Conservation (phyloP, 306 rosid genomes). For the Herpetospermum pedunculosum region DNA sequence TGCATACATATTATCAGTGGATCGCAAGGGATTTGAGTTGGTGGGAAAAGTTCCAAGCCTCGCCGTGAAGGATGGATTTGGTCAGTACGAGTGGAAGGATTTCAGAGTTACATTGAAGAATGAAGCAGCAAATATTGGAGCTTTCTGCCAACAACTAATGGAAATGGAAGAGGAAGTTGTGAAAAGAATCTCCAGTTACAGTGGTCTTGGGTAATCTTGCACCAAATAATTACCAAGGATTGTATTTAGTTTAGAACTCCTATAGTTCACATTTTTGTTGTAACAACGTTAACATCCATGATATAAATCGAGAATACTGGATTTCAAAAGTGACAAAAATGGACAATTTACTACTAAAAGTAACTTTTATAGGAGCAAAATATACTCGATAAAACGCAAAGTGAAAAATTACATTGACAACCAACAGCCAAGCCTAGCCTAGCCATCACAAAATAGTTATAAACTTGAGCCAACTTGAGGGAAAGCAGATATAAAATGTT, state of each 20-base stretch:
- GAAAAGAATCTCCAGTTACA: constrained; percentile 44
- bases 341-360: background rate
- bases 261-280: background rate
- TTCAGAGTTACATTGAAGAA: constrained; percentile 39
- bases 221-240: background rate
- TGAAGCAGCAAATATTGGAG: constrained; percentile 15
- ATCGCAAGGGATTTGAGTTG: constrained; percentile 70
- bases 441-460: background rate
- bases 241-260: background rate
- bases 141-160: constrained; percentile 58
- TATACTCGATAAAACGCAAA: background rate
- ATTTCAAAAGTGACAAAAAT: too few relatives aligned
- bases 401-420: background rate
- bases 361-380: background rate
- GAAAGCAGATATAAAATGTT: background rate
- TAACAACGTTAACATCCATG: background rate
- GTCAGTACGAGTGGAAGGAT: constrained; percentile 57
- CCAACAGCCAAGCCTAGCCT: too few relatives aligned
- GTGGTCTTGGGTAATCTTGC: constrained; percentile 31
- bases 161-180: constrained; percentile 80
- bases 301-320: background rate
- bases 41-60: constrained; percentile 46
- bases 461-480: background rate
- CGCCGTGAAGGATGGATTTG: constrained; percentile 30
- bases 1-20: constrained; percentile 51